phyloP scores from a whole-genome alignment of 2,329 filamentous ascomycete genomes.

The Emydomyces testavorans region DNA sequence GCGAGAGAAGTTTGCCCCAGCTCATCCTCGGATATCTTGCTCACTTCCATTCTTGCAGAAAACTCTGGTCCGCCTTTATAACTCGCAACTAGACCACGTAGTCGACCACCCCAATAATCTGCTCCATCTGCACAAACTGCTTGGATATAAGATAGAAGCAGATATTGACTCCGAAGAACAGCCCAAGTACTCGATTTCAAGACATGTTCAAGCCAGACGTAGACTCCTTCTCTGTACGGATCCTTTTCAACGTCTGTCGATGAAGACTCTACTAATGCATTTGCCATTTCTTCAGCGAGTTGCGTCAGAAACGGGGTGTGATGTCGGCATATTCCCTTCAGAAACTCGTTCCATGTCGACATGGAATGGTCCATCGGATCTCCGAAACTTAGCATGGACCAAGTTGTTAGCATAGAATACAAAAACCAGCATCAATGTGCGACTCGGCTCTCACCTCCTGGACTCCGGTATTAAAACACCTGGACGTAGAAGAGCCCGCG shows the following conservation, averaged over 20 bases:
- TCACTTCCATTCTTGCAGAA: neutral
- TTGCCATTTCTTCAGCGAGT: slow-evolving; percentile 32
- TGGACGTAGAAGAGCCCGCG: slow-evolving; percentile 7
- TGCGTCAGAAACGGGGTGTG: slow-evolving; percentile 28
- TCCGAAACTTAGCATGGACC: slow-evolving; percentile 19
- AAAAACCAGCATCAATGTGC: slow-evolving; percentile 10
- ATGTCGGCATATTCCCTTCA: slow-evolving; percentile 28
- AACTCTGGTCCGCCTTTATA: neutral
- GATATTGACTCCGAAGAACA: slow-evolving; percentile 19
- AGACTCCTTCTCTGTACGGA: slow-evolving; percentile 34
- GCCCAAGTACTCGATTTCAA: slow-evolving; percentile 32
- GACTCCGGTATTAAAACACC: slow-evolving; percentile 10
- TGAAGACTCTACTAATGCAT: slow-evolving; percentile 24
- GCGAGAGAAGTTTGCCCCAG: too few species aligned
- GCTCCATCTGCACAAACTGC: slow-evolving; percentile 24
- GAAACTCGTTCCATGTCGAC: slow-evolving; percentile 28
- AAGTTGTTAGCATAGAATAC: neutral
- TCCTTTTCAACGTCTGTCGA: slow-evolving; percentile 20
- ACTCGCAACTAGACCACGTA: slow-evolving; percentile 6
- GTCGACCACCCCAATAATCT: slow-evolving; percentile 8
- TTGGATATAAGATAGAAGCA: slow-evolving; percentile 27
- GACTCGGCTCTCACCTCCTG: slow-evolving; percentile 11
- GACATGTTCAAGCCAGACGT: slow-evolving; percentile 42
- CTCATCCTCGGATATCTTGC: neutral
- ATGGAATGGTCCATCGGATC: slow-evolving; percentile 23